These are phyloP conservation scores for Dioscorea zingiberensis DNA, from an alignment of 106 monocot species.

Conservation along the genomic window DNA sequence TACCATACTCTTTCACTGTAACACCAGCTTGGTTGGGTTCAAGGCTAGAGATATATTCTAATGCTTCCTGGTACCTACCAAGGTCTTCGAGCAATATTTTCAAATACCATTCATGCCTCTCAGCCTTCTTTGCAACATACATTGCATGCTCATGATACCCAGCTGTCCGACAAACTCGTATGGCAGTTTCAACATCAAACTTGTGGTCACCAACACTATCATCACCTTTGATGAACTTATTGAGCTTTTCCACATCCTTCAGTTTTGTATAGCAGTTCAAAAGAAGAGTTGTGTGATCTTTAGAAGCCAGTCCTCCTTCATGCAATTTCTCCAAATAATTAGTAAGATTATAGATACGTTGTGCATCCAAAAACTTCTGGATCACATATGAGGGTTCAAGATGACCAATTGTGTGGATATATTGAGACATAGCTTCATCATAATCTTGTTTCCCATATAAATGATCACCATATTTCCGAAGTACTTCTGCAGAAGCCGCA, in stretches of 20 bases:
- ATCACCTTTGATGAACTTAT: constrained; percentile 90
- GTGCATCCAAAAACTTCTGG: constrained; percentile 96
- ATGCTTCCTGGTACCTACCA: constrained; percentile 74
- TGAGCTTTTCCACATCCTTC: constrained; percentile 96
- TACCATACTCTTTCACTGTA: constrained; percentile 90
- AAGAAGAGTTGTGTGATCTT: constrained; percentile 95
- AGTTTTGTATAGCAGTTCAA: constrained; percentile 96
- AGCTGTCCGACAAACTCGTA: constrained; percentile 89
- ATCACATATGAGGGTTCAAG: constrained; percentile 99
- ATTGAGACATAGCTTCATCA: constrained; percentile 95
- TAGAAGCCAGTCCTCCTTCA: constrained; percentile 79
- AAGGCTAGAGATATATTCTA: constrained; percentile 80
- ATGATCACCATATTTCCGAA: constrained; percentile 94
- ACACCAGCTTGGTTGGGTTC: constrained; percentile 80
- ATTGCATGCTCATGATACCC: constrained; percentile 99
- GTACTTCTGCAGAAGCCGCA: constrained; percentile 87
- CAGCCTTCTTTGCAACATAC: constrained; percentile 88
- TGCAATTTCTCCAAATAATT: constrained; percentile 89
- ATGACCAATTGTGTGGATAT: constrained; percentile 88
- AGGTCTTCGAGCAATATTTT: constrained; percentile 97
- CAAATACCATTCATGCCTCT: constrained; percentile 89
- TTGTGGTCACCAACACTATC: constrained; percentile 68
- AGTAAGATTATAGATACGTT: too few species aligned
- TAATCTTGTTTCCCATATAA: constrained; percentile 89
- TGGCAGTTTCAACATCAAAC: constrained; percentile 99